Percentiles rank a stretch among this genome's conserved stretches.
Conservation (phyloP, 306 rosid species). For the Rosa persica region DNA sequence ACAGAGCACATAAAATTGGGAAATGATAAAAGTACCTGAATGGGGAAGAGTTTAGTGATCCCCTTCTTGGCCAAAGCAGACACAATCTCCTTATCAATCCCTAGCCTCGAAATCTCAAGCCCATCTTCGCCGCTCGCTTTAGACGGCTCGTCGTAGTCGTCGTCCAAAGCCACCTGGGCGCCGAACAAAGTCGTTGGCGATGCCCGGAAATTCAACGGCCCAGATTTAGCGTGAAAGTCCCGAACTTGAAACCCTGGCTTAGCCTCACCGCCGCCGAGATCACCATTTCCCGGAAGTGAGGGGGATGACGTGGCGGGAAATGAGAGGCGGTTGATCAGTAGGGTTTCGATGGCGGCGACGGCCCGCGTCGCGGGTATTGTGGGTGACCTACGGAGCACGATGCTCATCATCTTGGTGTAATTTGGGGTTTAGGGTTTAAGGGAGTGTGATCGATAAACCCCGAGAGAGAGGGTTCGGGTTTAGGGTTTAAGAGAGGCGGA, state of each 20-base stretch:
- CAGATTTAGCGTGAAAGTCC: constrained; percentile 48
- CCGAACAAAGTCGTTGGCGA: constrained; percentile 36
- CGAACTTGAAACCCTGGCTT: constrained; percentile 32
- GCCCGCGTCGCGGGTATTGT: constrained; percentile 35
- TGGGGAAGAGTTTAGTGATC: constrained; percentile 82
- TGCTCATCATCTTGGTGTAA: constrained; percentile 34
- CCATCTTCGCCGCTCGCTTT: constrained; percentile 45
- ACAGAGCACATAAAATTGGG: neutral
- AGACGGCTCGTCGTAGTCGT: constrained; percentile 47
- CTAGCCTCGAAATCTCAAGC: constrained; percentile 74
- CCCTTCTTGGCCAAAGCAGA: constrained; percentile 81
- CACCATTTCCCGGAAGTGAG: neutral
- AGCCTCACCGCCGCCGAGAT: constrained; percentile 6
- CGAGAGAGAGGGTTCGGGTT: neutral
- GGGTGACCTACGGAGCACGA: constrained; percentile 44
- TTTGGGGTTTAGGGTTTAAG: constrained; percentile 17
- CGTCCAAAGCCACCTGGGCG: constrained; percentile 58
- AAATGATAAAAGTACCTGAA: constrained; percentile 53
- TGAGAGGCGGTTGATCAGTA: constrained; percentile 28
- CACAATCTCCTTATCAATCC: constrained; percentile 70
- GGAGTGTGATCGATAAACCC: neutral
- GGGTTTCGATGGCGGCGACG: constrained; percentile 43
- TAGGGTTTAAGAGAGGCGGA: constrained; percentile 35
- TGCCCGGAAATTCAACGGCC: constrained; percentile 53
- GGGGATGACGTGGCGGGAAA: constrained; percentile 8